Evolutionary conservation across 2,329 filamentous ascomycete genomes (phyloP), one percentile per base, ranked within the genome.

Genomic region (Coniochaeta prunicola): DNA sequence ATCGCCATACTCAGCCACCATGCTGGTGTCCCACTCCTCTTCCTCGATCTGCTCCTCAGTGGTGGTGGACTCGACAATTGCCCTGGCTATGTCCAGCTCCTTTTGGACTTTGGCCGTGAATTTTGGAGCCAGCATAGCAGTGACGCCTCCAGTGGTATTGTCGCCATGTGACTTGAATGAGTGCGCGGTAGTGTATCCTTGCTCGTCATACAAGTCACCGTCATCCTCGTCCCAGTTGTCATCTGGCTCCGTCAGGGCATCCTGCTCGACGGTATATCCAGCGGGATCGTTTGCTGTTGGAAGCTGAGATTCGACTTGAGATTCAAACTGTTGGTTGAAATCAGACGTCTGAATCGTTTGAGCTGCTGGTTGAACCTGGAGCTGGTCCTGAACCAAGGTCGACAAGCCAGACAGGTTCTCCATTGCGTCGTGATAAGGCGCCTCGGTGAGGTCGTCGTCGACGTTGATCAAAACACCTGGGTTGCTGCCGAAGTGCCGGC

Each of bases 1-100:
- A 17, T 96, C 91, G 54, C 89, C 89, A 69, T 99, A 99, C 70
- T 97, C 93, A 12, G 92, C 90, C 56, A 97, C 94, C 94, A 99
- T 97, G 70, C 90, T 96, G 34, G 93, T 91, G 70, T 97, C 94
- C 86, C 89, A 96, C 57, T 83, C 79, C 70, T 97, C 93, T 64
- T 97, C 93, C 62, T 96, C 90, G 50, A 92, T 78, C 59, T 96
- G 92, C 59, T 94, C 90, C 4, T 77, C 72, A 1, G 85, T 86
- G 28, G 84, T 81, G 30, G 82, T 85, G 31, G 77, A 74, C 64
- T 91, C 84, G 15, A 96, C 90, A 61, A 87, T 80, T 7, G 80
- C 69, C 66, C 82, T 87, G 2, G 83, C 82, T 19, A 78, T 72
- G 15, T 88, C 86, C 42, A 97, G 79, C 74, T 97, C 92, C 38